Percentiles rank a stretch among this genome's conserved stretches.
These are phyloP conservation scores for Phialophora tarda DNA, from an alignment of 2,329 filamentous ascomycete species.

Conservation along the genomic window DNA sequence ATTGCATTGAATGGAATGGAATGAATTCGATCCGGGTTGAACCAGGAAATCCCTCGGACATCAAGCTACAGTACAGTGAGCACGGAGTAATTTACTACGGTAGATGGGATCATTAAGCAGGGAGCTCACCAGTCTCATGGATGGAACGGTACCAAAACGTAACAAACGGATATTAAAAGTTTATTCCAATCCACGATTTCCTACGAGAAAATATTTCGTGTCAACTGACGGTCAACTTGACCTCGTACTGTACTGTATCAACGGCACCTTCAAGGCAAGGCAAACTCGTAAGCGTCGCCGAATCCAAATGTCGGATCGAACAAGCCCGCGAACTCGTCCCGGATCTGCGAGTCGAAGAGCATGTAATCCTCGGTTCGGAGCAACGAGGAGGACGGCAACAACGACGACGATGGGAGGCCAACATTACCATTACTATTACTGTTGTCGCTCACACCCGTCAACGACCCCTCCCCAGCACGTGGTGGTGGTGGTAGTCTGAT, in stretches of 20 bases:
- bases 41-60: neutral
- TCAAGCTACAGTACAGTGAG: neutral
- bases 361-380: constrained; percentile 7
- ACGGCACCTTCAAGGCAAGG: neutral
- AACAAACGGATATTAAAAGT: neutral
- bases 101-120: neutral
- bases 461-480: too few relatives aligned
- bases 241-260: too few relatives aligned
- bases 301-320: constrained; percentile 12
- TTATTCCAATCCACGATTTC: neutral
- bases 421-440: neutral
- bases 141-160: neutral
- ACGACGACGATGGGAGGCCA: neutral
- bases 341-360: constrained; percentile 20
- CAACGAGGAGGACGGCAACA: neutral
- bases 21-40: neutral
- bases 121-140: too few relatives aligned
- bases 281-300: constrained; percentile 6
- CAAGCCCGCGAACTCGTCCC: constrained; percentile 14
- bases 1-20: neutral
- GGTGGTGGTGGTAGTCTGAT: too few relatives aligned
- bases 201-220: too few relatives aligned
- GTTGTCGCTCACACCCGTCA: neutral
- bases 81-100: neutral
- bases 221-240: too few relatives aligned